phyloP scores from a whole-genome alignment of 2,329 filamentous ascomycete species.

The Arthrobotrys conoides region DNA sequence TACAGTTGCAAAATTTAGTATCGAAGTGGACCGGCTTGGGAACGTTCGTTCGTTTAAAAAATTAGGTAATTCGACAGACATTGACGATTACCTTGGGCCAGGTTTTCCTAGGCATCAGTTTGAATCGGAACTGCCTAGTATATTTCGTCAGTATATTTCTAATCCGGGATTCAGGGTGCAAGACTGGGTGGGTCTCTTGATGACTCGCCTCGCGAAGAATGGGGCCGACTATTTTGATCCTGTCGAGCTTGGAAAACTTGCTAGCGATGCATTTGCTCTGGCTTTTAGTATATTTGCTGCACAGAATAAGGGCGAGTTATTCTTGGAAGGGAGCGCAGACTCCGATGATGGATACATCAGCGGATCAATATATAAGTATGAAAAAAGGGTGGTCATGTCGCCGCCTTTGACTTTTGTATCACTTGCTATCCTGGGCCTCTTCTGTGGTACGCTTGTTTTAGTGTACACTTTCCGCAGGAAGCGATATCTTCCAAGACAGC shows the following conservation, averaged over 20 bases:
- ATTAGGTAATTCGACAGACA: background rate
- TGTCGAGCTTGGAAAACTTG: conserved; percentile 5
- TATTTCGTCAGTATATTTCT: background rate
- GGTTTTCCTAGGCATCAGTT: conserved; percentile 1
- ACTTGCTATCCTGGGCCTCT: conserved; percentile 25
- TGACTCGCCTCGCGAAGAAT: conserved; percentile 26
- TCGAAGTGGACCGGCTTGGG: conserved; percentile 27
- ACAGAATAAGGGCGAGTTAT: conserved; percentile 12
- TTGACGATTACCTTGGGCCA: conserved; percentile 6
- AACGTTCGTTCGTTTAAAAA: conserved; percentile 11
- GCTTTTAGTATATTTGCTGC: conserved; percentile 33
- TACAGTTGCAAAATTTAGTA: conserved; percentile 19
- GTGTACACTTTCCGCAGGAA: conserved; percentile 23
- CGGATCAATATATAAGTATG: conserved; percentile 8
- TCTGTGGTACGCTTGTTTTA: conserved; percentile 33
- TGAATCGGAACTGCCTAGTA: background rate
- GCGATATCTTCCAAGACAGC: conserved; percentile 35
- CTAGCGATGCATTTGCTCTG: conserved; percentile 11
- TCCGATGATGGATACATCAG: background rate
- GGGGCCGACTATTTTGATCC: conserved; percentile 10
- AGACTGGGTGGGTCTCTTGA: conserved; percentile 36
- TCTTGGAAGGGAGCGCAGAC: background rate
- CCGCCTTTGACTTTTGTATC: conserved; percentile 9
- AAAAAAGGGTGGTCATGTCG: conserved; percentile 36
- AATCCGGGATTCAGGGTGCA: background rate